These are phyloP conservation scores for Mycena galopus DNA, from an alignment of 768 basidiomycete species.

Conservation along the genomic window DNA sequence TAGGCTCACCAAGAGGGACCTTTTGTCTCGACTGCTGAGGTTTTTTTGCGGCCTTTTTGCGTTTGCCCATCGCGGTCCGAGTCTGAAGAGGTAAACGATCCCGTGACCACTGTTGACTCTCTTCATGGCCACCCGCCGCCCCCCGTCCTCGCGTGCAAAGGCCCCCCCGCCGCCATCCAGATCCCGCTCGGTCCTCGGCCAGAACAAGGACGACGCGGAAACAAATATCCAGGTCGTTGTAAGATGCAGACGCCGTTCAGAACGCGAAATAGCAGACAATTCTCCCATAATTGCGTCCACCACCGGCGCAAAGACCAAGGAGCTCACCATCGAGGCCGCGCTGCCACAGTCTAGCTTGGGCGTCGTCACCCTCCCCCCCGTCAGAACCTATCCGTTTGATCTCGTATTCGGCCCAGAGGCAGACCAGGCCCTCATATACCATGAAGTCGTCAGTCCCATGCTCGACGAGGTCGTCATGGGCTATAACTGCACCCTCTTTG, in stretches of 20 bases:
- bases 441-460: constrained; percentile 94
- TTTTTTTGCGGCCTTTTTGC: constrained; percentile 91
- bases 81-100: constrained; percentile 33
- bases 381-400: constrained; percentile 93
- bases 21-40: constrained; percentile 76
- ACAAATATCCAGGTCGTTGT: constrained; percentile 95
- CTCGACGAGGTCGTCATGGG: constrained; percentile 94
- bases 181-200: constrained; percentile 64
- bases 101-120: constrained; percentile 25
- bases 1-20: constrained; percentile 76
- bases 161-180: constrained; percentile 54
- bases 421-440: constrained; percentile 93
- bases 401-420: constrained; percentile 97
- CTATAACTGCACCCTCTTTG: constrained; percentile 98
- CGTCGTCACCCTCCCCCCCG: constrained; percentile 79
- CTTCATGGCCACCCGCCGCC: constrained; percentile 75
- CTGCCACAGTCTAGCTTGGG: constrained; percentile 77
- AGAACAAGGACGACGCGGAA: constrained; percentile 67
- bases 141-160: constrained; percentile 63
- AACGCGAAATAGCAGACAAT: constrained; percentile 86
- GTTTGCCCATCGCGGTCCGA: constrained; percentile 78
- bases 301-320: constrained; percentile 78
- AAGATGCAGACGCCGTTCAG: constrained; percentile 87
- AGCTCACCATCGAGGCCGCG: constrained; percentile 86
- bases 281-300: constrained; percentile 91